Conservation (phyloP, 2,329 filamentous ascomycete genomes). For the Penicillium sumatraense region DNA sequence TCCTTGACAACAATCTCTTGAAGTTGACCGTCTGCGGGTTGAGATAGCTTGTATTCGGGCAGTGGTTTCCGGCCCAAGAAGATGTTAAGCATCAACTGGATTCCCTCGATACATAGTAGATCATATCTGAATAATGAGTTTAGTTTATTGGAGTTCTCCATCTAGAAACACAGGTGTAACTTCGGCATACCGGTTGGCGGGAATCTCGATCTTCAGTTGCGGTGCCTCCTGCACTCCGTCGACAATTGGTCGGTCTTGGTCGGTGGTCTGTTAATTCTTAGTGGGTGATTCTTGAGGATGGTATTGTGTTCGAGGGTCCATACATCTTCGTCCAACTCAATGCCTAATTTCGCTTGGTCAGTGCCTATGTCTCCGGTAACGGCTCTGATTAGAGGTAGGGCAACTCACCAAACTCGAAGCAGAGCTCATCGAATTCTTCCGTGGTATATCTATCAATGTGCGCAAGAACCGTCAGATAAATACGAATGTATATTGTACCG, state of each 20-base stretch:
- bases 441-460: slow-evolving; percentile 72
- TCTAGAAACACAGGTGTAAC: background rate
- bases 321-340: slow-evolving; percentile 94
- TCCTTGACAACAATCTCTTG: slow-evolving; percentile 81
- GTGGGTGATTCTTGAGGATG: slow-evolving; percentile 22
- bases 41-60: slow-evolving; percentile 78
- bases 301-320: slow-evolving; percentile 1
- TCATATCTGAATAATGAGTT: slow-evolving; percentile 62
- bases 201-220: slow-evolving; percentile 97
- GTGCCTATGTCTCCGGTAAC: slow-evolving; percentile 30
- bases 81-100: slow-evolving; percentile 92
- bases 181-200: slow-evolving; percentile 80
- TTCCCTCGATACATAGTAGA: slow-evolving; percentile 97
- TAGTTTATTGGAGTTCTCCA: slow-evolving; percentile 22
- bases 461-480: slow-evolving; percentile 20
- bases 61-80: slow-evolving; percentile 78
- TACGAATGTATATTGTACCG: background rate
- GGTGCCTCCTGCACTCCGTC: slow-evolving; percentile 83
- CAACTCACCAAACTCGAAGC: slow-evolving; percentile 85
- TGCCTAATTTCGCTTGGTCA: slow-evolving; percentile 55
- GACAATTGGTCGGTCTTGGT: slow-evolving; percentile 72
- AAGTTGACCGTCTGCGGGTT: slow-evolving; percentile 73
- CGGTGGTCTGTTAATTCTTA: slow-evolving; percentile 62
- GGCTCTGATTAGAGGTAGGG: slow-evolving; percentile 2
- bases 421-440: slow-evolving; percentile 93